Base-by-base conservation (phyloP, 805 yeast genomes). In the Starmera pachycereana region DNA sequence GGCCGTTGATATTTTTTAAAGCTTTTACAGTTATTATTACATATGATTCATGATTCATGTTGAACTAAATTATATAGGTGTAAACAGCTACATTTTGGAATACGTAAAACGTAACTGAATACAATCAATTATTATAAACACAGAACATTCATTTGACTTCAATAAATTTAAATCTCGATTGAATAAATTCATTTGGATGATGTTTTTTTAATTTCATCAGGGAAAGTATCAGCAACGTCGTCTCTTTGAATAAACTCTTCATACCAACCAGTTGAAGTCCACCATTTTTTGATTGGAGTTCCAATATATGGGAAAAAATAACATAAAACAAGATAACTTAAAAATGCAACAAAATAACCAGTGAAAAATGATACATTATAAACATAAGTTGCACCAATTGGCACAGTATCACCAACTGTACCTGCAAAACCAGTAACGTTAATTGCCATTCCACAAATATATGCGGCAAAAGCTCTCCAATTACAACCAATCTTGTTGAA, bases 341-440 rank as follows among this genome's bases (percentile, higher is more conserved):
- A 33, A 41, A 72, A 72, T 0, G 94, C 66, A 2, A 74, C 57
- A 31, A 76, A 52, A 61, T 81, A 85, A 1, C 96, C 96, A 44
- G 81, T 71, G 48, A 87, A 78, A 66, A 80, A 87, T 58, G 81
- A 81, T 51, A 87, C 63, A 44, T 79, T 65, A 65, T 83, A 87
- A 36, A 87, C 74, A 42, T 74, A 68, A 43, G 76, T 73, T 9
- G 95, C 95, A 29, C 90, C 95, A 36, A 65, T 63, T 27, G 95
- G 94, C 12, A 86, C 94, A 44, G 68, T 71, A n/a, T 77, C 72
- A 32, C 80, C 84, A 19, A 85, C 77, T 8, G 88, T 87, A 47
- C 95, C 87, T 7, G 81, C 90, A 51, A 87, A 87, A 2, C 96
- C 96, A 14, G 81, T 82, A 53, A 88, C 79, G 52, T 86, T 87